Evolutionary conservation across 2,329 filamentous ascomycete genomes (phyloP).

Genomic region (Dissoconium aciculare): DNA sequence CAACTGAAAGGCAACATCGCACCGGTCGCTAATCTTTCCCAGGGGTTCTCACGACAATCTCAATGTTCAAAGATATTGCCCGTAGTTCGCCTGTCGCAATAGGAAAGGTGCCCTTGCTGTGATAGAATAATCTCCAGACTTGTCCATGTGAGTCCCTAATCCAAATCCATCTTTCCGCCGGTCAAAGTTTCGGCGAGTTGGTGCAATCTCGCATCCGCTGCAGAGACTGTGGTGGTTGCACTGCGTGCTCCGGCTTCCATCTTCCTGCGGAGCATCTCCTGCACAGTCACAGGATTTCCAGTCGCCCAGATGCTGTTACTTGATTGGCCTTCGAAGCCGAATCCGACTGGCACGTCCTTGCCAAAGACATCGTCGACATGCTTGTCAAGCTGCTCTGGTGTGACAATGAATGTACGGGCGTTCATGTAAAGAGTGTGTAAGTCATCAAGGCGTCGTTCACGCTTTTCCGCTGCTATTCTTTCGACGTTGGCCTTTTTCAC

Average conservation of each 20-base stretch:
- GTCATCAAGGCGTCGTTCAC: conserved; percentile 38
- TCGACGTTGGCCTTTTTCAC: conserved; percentile 18
- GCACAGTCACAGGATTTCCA: conserved; percentile 33
- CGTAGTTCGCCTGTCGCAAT: too few species aligned
- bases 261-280: conserved; percentile 31
- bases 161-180: conserved; percentile 47
- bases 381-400: conserved; percentile 58
- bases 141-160: too few species aligned
- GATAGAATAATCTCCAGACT: too few species aligned
- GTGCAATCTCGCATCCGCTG: conserved; percentile 44
- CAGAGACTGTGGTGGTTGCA: conserved; percentile 28
- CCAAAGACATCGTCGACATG: conserved; percentile 66
- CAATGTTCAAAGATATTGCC: too few species aligned
- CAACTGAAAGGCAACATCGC: too few species aligned
- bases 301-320: conserved; percentile 36
- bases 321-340: conserved; percentile 8
- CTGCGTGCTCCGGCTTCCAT: conserved; percentile 21
- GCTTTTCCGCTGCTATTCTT: conserved; percentile 10
- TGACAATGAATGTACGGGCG: conserved; percentile 73
- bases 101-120: too few species aligned
- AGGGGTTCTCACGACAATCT: too few species aligned
- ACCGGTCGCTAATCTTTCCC: too few species aligned
- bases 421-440: conserved; percentile 84
- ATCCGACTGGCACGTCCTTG: conserved; percentile 30
- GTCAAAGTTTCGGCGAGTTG: conserved; percentile 53